These are phyloP conservation scores for Melaleuca quinquenervia DNA, from an alignment of 345 rosid species.

Conservation along the genomic window DNA sequence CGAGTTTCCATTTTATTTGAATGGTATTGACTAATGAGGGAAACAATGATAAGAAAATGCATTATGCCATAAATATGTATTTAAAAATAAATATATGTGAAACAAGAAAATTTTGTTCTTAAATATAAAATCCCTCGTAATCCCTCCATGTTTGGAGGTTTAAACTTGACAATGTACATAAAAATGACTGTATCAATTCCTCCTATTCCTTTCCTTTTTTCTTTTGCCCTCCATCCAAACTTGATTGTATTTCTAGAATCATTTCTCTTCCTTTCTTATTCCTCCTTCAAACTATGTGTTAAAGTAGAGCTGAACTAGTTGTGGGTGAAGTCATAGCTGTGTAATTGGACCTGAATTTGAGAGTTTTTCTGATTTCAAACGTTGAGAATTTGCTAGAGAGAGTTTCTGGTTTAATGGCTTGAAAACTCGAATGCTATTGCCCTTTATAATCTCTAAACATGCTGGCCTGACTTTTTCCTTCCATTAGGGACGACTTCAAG, in stretches of 20 bases:
- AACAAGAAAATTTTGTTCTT: neutral
- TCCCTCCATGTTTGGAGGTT: neutral
- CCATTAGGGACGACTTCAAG: constrained; percentile 72
- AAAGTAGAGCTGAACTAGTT: neutral
- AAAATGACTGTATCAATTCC: neutral
- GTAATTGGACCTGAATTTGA: neutral
- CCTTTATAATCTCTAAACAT: neutral
- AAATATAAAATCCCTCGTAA: neutral
- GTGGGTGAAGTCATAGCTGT: neutral
- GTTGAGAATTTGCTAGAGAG: neutral
- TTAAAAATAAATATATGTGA: neutral
- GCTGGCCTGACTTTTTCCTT: neutral
- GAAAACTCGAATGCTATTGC: neutral
- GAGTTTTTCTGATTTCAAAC: neutral
- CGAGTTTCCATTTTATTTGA: neutral
- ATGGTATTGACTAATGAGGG: neutral
- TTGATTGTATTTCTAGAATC: neutral
- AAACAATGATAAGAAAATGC: neutral
- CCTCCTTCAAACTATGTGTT: neutral
- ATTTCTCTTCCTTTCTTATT: neutral
- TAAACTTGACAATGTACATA: neutral
- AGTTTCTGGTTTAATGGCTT: neutral
- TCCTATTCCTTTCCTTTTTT: neutral
- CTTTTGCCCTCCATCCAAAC: neutral
- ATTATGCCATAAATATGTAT: neutral